These are phyloP conservation scores for Pseudocercospora pini-densiflorae DNA, from an alignment of 2,329 filamentous ascomycete genomes.

Conservation along the genomic window DNA sequence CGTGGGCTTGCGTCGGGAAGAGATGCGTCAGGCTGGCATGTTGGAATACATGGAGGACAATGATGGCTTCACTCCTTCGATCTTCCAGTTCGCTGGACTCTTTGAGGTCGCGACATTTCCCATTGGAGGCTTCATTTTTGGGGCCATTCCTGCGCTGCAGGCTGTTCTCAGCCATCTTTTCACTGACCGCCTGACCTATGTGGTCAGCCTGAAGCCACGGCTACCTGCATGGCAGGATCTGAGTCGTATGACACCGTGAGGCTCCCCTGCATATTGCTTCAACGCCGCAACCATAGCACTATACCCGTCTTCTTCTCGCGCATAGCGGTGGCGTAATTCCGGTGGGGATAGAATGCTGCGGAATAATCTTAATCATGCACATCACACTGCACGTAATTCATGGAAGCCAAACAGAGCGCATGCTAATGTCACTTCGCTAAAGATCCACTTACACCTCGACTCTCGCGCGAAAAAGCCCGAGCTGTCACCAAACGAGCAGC, in stretches of 20 bases:
- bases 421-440: constrained; percentile 16
- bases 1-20: constrained; percentile 63
- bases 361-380: neutral
- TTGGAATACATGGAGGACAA: constrained; percentile 60
- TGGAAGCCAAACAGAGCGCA: constrained; percentile 7
- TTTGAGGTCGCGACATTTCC: constrained; percentile 72
- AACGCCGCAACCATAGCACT: neutral
- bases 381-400: constrained; percentile 1
- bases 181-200: constrained; percentile 70
- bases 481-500: neutral
- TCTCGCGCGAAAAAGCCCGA: constrained; percentile 4
- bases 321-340: constrained; percentile 10
- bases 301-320: neutral
- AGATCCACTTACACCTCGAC: constrained; percentile 10
- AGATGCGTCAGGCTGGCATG: constrained; percentile 69
- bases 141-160: constrained; percentile 69
- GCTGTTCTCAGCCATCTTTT: constrained; percentile 73
- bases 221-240: constrained; percentile 26
- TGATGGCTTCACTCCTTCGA: constrained; percentile 32
- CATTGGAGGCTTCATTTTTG: constrained; percentile 69
- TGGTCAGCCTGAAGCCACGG: constrained; percentile 70
- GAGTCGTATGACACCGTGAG: constrained; percentile 29
- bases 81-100: constrained; percentile 43
- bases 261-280: constrained; percentile 10
- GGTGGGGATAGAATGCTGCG: neutral